phyloP scores from a whole-genome alignment of 2,329 filamentous ascomycete genomes.

The Pseudogymnoascus destructans region DNA sequence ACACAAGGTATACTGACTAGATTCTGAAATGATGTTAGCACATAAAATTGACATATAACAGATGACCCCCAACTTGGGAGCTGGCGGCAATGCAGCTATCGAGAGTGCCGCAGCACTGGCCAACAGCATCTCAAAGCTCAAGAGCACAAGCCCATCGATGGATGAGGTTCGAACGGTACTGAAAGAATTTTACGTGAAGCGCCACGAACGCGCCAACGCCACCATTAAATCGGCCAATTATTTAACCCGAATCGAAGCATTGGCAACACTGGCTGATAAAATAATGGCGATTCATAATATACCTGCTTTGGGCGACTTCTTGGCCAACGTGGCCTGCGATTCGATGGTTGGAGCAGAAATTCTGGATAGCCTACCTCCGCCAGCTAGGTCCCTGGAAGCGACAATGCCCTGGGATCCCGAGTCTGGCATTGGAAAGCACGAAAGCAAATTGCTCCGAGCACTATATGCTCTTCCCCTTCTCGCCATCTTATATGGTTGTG shows the following conservation, averaged over 20 bases:
- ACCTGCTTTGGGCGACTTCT: constrained; percentile 16
- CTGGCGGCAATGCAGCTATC: constrained; percentile 31
- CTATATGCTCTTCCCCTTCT: constrained; percentile 20
- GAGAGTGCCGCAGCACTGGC: constrained; percentile 29
- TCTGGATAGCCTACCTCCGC: constrained; percentile 24
- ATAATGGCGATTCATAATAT: constrained; percentile 17
- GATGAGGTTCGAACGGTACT: constrained; percentile 8
- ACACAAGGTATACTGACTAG: constrained; percentile 21
- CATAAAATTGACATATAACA: constrained; percentile 7
- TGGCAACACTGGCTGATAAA: constrained; percentile 13
- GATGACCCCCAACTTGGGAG: constrained; percentile 25
- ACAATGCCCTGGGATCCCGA: constrained; percentile 24
- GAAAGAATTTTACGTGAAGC: constrained; percentile 15
- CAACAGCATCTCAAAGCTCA: constrained; percentile 16
- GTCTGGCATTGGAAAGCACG: constrained; percentile 20
- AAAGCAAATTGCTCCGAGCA: constrained; percentile 18
- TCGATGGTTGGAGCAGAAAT: constrained; percentile 18
- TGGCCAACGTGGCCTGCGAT: constrained; percentile 16
- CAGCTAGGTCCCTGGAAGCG: constrained; percentile 17
- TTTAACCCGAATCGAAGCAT: constrained; percentile 18
- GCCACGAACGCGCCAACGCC: constrained; percentile 15
- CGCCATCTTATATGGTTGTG: neutral
- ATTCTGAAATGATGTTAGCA: neutral
- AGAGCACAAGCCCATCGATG: constrained; percentile 1
- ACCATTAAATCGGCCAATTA: constrained; percentile 17